Conservation (phyloP, 2,329 filamentous ascomycete genomes). For the Colletotrichum scovillei region DNA sequence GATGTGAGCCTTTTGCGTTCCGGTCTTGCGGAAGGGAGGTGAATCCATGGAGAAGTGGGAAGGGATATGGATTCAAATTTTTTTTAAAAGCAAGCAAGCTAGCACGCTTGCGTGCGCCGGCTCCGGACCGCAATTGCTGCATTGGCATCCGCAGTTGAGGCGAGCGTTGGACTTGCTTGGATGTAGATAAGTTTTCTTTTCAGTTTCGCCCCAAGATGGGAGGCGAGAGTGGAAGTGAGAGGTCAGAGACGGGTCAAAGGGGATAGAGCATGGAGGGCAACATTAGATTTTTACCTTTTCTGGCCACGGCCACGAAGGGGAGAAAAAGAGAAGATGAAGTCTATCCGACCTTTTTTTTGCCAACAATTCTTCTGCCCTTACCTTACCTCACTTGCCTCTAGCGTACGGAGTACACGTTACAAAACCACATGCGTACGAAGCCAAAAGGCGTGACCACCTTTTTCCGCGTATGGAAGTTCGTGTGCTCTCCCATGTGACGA, state of each 20-base stretch:
- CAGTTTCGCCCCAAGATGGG: not conserved
- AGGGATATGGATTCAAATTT: not conserved
- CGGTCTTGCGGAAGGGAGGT: not conserved
- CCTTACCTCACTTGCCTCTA: not conserved
- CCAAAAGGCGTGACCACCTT: no score
- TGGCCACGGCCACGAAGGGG: constrained; percentile 2
- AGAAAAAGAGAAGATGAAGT: not conserved
- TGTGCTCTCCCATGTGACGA: constrained; percentile 3
- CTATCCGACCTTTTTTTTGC: constrained; percentile 5
- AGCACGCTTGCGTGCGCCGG: not conserved
- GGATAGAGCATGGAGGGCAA: not conserved
- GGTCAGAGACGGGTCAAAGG: not conserved
- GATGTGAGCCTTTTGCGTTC: constrained; percentile 1
- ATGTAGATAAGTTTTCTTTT: constrained; percentile 4
- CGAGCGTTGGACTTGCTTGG: constrained; percentile 14
- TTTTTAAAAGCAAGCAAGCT: not conserved
- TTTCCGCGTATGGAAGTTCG: not conserved
- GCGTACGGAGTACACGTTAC: no score
- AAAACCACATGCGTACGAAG: no score
- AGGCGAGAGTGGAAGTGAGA: not conserved
- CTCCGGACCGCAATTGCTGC: constrained; percentile 3
- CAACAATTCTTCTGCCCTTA: constrained; percentile 7
- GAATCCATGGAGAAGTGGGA: not conserved
- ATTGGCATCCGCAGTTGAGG: not conserved
- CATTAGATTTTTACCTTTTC: not conserved